Conservation (phyloP, 371 early-diverging fungal genomes). For the Mucor piriformis region DNA sequence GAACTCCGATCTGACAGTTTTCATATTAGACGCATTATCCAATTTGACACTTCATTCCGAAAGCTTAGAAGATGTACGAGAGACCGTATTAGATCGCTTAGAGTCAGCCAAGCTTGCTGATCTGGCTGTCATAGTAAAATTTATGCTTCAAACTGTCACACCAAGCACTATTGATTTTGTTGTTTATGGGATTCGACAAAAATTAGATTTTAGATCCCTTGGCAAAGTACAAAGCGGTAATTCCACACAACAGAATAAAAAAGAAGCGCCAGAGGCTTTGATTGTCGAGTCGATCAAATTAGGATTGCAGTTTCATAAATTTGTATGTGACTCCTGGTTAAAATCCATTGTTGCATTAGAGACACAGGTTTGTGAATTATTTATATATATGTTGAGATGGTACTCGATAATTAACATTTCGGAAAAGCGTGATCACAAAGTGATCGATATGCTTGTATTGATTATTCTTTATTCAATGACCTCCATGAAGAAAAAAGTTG, state of each 20-base stretch:
- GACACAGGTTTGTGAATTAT: slow-evolving; percentile 25
- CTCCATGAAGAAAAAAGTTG: slow-evolving; percentile 68
- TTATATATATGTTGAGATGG: no score
- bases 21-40: slow-evolving; percentile 76
- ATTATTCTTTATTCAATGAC: slow-evolving; percentile 69
- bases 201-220: slow-evolving; percentile 60
- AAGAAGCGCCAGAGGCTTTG: slow-evolving; percentile 56
- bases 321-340: slow-evolving; percentile 74
- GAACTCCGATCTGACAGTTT: slow-evolving; percentile 65
- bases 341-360: slow-evolving; percentile 58
- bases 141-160: slow-evolving; percentile 69
- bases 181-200: slow-evolving; percentile 55
- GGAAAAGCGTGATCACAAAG: slow-evolving; percentile 46
- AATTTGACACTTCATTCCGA: slow-evolving; percentile 66
- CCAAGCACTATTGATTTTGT: slow-evolving; percentile 46
- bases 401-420: no score
- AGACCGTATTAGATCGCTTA: slow-evolving; percentile 62
- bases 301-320: slow-evolving; percentile 70
- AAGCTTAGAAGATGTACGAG: slow-evolving; percentile 58
- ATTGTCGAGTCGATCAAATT: slow-evolving; percentile 72
- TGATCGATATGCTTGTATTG: slow-evolving; percentile 70
- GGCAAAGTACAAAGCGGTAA: slow-evolving; percentile 34
- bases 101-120: slow-evolving; percentile 73
- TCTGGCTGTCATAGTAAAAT: slow-evolving; percentile 72
- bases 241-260: background rate